Conservation (phyloP, 345 rosid species). For the Salix suchowensis region DNA sequence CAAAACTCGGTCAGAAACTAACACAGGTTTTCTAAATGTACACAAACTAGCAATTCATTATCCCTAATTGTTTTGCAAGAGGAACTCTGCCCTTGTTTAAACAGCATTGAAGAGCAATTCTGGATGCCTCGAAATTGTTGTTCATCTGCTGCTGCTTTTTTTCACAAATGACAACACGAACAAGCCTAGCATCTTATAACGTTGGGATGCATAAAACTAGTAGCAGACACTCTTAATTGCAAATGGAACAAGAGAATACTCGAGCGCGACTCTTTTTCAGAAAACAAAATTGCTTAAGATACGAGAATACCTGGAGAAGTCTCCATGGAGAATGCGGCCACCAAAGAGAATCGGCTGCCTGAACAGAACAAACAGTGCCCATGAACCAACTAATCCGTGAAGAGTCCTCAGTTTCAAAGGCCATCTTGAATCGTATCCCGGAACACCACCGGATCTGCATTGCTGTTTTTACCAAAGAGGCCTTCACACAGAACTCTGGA, state of each 20-base stretch:
- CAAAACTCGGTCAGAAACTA: not conserved
- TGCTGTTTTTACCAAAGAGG: conserved; percentile 23
- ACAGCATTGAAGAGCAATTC: not conserved
- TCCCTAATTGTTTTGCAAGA: not conserved
- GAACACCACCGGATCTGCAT: conserved; percentile 31
- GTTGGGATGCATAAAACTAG: not conserved
- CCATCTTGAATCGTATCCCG: conserved; percentile 31
- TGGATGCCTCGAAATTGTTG: not conserved
- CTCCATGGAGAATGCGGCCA: conserved; percentile 98
- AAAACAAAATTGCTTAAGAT: not conserved
- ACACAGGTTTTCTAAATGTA: not conserved
- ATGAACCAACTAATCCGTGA: conserved; percentile 27
- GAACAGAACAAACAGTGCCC: conserved; percentile 31
- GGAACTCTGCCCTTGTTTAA: not conserved
- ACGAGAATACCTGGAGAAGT: conserved; percentile 64
- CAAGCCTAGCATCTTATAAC: not conserved
- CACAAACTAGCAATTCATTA: not conserved
- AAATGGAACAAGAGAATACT: not conserved
- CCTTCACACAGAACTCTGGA: conserved; percentile 28
- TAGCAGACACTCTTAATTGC: not conserved
- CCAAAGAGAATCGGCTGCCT: conserved; percentile 63
- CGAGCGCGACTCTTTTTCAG: not conserved
- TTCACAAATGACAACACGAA: not conserved
- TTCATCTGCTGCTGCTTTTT: not conserved
- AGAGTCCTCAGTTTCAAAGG: conserved; percentile 29